phyloP scores from a whole-genome alignment of 176 grass and related monocot species.

The Stipa capillata region DNA sequence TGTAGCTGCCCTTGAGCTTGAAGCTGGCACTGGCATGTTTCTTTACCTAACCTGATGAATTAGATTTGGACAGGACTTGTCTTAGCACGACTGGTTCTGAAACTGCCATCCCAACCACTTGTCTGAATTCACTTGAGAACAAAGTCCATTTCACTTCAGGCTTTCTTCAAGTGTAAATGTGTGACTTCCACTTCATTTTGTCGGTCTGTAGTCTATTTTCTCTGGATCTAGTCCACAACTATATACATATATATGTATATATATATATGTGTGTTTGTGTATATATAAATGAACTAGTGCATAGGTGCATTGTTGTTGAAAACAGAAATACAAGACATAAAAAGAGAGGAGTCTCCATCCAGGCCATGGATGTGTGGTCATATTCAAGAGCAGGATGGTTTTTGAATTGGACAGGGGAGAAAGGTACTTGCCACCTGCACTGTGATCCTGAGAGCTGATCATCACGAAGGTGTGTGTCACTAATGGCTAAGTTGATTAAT shows the following conservation, averaged over 20 bases:
- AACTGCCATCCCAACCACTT: background rate
- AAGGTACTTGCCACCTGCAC: background rate
- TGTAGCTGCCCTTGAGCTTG: background rate
- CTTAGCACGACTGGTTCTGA: background rate
- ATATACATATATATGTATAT: no score
- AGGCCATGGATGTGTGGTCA: background rate
- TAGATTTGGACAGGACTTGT: background rate
- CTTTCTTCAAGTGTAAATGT: background rate
- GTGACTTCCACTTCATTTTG: background rate
- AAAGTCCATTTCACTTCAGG: background rate
- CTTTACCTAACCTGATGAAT: background rate
- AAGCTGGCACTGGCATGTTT: background rate
- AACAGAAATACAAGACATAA: background rate
- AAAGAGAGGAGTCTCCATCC: background rate
- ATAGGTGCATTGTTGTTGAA: background rate
- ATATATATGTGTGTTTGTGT: no score
- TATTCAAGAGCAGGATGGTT: background rate
- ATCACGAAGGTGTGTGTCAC: no score
- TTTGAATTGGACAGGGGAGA: constrained; percentile 15
- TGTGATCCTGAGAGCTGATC: background rate
- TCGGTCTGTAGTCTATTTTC: background rate
- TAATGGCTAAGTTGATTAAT: background rate
- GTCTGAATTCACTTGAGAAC: background rate
- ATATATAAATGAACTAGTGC: no score
- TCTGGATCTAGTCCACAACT: background rate